phyloP scores from a whole-genome alignment of 306 rosid genomes.

The Mimosa bimucronata region DNA sequence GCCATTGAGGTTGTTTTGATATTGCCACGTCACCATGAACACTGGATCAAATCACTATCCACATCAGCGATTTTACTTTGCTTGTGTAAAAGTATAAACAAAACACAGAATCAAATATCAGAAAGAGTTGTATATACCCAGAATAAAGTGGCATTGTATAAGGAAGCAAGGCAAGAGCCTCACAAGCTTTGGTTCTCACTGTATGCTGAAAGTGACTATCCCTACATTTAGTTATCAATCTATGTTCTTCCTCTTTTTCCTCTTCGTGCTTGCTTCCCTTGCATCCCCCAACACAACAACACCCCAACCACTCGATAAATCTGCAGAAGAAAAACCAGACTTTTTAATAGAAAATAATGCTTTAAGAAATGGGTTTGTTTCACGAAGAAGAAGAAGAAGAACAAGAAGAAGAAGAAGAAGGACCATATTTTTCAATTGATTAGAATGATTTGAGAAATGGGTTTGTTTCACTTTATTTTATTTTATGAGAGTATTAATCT shows the following conservation, averaged over 20 bases:
- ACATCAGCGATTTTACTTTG: constrained; percentile 4
- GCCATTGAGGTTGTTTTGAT: constrained; percentile 77
- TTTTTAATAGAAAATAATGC: not conserved
- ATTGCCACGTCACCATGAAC: constrained; percentile 79
- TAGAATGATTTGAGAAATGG: not conserved
- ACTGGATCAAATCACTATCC: constrained; percentile 41
- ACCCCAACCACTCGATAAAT: constrained; percentile 75
- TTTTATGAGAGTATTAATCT: not conserved
- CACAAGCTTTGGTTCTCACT: constrained; percentile 66
- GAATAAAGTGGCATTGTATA: constrained; percentile 59
- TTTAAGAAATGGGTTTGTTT: not conserved
- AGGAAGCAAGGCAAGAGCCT: constrained; percentile 71
- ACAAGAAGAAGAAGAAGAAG: too few relatives aligned
- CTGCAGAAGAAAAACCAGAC: constrained; percentile 37
- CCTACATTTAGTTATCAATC: constrained; percentile 50
- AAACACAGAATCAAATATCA: not conserved
- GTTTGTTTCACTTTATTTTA: not conserved
- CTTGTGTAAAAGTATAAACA: not conserved
- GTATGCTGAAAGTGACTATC: constrained; percentile 59
- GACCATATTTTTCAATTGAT: not conserved
- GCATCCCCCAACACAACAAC: constrained; percentile 68
- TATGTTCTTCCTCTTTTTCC: constrained; percentile 40
- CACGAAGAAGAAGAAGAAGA: not conserved
- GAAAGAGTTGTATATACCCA: constrained; percentile 41
- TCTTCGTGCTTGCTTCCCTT: constrained; percentile 40